Evolutionary conservation across 176 grass and related monocot species (phyloP).

Genomic region (Elymus sibiricus): DNA sequence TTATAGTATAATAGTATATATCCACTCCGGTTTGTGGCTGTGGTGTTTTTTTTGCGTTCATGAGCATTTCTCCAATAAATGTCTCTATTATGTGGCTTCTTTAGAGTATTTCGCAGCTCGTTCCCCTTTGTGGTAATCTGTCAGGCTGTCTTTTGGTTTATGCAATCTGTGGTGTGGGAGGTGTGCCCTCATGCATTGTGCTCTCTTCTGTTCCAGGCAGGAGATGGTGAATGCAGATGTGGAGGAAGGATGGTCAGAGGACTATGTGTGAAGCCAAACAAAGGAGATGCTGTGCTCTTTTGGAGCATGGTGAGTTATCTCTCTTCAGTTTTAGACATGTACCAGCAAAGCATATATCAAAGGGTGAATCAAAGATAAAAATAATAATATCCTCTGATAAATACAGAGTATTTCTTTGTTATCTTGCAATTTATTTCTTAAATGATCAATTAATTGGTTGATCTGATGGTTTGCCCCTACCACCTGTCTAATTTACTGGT

Average conservation of each 20-base stretch:
- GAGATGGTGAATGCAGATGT: constrained; percentile 75
- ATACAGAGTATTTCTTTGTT: neutral
- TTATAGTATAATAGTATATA: no score
- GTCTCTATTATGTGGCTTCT: neutral
- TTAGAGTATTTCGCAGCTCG: neutral
- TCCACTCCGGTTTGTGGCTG: neutral
- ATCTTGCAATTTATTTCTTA: neutral
- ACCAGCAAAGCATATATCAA: neutral
- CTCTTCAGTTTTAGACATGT: neutral
- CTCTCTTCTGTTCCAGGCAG: constrained; percentile 42
- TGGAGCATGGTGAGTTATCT: constrained; percentile 73
- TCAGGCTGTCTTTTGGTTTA: neutral
- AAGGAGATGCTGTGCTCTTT: constrained; percentile 94
- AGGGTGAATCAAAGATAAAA: neutral
- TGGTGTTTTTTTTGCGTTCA: neutral
- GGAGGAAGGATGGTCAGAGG: constrained; percentile 67
- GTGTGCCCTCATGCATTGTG: neutral
- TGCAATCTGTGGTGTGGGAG: neutral
- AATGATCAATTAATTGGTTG: neutral
- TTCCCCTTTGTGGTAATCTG: neutral
- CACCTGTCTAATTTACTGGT: neutral
- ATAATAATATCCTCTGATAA: neutral
- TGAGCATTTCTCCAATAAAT: neutral
- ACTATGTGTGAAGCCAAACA: constrained; percentile 82
- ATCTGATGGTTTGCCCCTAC: neutral